Percentiles rank a stretch among this genome's conserved stretches.
These are phyloP conservation scores for Cystobasidiaceae sp. DNA, from an alignment of 1,284 basidiomycete genomes.

Conservation along the genomic window DNA sequence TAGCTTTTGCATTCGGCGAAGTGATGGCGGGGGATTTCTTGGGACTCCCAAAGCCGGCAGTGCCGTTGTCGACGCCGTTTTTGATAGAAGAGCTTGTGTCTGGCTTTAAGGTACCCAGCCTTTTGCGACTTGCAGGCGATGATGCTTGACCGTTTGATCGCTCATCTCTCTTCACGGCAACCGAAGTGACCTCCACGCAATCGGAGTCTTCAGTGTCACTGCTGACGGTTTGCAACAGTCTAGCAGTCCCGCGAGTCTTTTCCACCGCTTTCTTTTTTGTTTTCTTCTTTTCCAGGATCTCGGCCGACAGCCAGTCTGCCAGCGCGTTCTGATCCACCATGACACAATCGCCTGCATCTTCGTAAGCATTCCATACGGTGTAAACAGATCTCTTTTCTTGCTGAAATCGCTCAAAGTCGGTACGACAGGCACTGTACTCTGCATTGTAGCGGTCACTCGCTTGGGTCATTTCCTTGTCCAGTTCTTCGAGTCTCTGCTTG, in stretches of 20 bases:
- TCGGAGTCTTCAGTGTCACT: constrained; percentile 3
- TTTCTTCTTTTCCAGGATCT: constrained; percentile 42
- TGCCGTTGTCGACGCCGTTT: too few relatives aligned
- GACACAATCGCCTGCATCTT: constrained; percentile 58
- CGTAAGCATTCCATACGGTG: constrained; percentile 56
- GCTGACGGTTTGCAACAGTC: not conserved
- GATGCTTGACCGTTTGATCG: too few relatives aligned
- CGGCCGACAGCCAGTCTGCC: constrained; percentile 58
- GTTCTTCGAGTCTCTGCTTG: constrained; percentile 53
- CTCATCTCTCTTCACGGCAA: too few relatives aligned
- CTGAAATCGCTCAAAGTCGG: constrained; percentile 54
- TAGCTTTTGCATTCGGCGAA: too few relatives aligned
- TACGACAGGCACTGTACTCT: constrained; percentile 46
- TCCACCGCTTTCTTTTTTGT: not conserved
- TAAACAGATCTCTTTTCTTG: constrained; percentile 59
- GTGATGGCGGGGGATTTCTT: too few relatives aligned
- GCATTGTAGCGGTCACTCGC: constrained; percentile 54
- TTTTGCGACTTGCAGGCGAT: too few relatives aligned
- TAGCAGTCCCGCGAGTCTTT: not conserved
- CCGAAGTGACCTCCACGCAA: constrained; percentile 1
- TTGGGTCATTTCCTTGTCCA: constrained; percentile 57
- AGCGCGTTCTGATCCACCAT: constrained; percentile 60
- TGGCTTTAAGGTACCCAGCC: too few relatives aligned
- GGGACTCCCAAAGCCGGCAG: too few relatives aligned
- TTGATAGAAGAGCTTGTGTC: too few relatives aligned